A percentile compares a stretch with the other conserved stretches of the same genome.
Conservation (phyloP, 2,329 filamentous ascomycete species). For the Neonectria neomacrospora region DNA sequence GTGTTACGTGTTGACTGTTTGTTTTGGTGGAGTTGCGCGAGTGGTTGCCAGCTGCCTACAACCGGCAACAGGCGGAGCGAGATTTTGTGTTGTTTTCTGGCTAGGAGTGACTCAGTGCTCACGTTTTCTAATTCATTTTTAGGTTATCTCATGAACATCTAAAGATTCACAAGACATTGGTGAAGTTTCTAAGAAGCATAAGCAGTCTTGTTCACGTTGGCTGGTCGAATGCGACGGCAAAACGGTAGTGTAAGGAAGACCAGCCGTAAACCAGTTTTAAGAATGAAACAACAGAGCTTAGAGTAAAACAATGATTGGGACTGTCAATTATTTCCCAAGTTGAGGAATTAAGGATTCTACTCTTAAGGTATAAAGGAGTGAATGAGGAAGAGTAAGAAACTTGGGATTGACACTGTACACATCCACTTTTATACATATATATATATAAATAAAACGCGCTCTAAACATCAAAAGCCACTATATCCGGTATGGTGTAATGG, state of each 20-base stretch:
- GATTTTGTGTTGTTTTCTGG: neutral
- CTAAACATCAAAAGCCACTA: neutral
- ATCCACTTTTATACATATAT: too few relatives aligned
- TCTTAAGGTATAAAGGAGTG: neutral
- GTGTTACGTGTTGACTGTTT: neutral
- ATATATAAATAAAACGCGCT: too few relatives aligned
- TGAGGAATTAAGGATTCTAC: neutral
- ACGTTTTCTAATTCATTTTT: neutral
- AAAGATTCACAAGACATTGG: neutral
- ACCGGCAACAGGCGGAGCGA: neutral
- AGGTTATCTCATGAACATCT: neutral
- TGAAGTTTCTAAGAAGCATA: neutral
- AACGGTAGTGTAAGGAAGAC: neutral
- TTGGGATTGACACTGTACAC: too few relatives aligned
- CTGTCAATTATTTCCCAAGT: neutral
- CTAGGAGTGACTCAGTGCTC: neutral
- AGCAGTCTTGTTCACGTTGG: too few relatives aligned
- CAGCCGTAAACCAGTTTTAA: too few relatives aligned
- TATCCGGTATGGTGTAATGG: slow-evolving; percentile 21
- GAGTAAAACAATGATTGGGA: too few relatives aligned
- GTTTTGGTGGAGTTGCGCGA: neutral
- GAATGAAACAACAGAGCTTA: too few relatives aligned
- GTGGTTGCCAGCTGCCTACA: neutral
- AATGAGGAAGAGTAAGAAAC: neutral
- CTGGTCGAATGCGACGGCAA: neutral